Base-by-base conservation (phyloP, 352 stramenopile genomes). In the Globisporangium yorkense region DNA sequence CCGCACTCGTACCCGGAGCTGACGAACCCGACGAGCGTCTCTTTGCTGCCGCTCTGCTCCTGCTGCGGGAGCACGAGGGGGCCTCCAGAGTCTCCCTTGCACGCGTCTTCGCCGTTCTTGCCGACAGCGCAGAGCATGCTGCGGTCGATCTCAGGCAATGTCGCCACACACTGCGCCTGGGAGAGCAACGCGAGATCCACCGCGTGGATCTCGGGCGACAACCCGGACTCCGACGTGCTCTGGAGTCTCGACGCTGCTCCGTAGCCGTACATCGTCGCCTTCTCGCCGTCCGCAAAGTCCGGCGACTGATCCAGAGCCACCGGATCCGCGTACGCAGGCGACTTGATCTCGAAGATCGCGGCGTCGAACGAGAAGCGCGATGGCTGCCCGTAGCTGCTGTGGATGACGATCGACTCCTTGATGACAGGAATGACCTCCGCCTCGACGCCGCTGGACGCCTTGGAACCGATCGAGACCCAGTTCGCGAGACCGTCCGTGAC, bases 1-100 rank as follows among this genome's bases (percentile, higher is more conserved):
- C 68, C 72, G 37, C 72, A 80, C 41, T 64, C 69, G 51, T 74
- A 70, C 9, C 72, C 72, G 2, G 63, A 59, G 53, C 70, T 77
- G 39, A 77, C 70, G 37, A 77, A 41, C 18, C 70, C 70, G 12
- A 71, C 60, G 31, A 77, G 64, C 2, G 24, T 35, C 13, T 75
- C 67, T 2, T 54, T 24, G 18, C 51, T 46, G 1, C 37, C 21
- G 16, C 18, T 37, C 39, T 35, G 35, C 29, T 56, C 8, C 41
- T 46, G 41, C 40, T 45, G 40, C 41, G 57, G 31, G 7, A 74
- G 35, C 31, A 77, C 66, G 7, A 77, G 50, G 2, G 70, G 70
- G 12, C 70, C 62, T 10, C 70, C 70, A n/a, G 70, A 77, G 61
- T 77, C 70, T 35, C 70, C 70, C 6, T 54, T 66, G 48, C 70